Evolutionary conservation across 169 alveolate genomes (phyloP).

Genomic region (Plasmodium blacklocki): DNA sequence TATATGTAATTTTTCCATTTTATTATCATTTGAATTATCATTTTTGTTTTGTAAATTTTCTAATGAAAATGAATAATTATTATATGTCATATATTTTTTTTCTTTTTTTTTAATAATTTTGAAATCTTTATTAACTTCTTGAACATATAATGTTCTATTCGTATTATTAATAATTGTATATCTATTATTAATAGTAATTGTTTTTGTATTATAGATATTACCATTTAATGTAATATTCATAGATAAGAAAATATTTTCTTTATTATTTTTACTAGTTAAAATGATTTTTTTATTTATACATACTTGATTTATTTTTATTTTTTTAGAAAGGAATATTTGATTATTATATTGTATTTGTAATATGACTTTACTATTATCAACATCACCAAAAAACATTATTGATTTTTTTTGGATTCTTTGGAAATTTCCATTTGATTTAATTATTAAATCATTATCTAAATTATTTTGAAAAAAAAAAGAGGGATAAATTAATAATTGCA

Average conservation of each 20-base stretch:
- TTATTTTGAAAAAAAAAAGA: conserved; percentile 54
- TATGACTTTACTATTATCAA: conserved; percentile 25
- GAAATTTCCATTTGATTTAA: conserved; percentile 24
- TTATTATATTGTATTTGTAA: conserved; percentile 27
- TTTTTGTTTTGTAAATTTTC: neutral
- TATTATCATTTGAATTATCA: neutral
- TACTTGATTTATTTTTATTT: conserved; percentile 44
- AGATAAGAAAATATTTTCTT: conserved; percentile 46
- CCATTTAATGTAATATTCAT: conserved; percentile 55
- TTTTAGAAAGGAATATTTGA: conserved; percentile 21
- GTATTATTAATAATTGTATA: conserved; percentile 59
- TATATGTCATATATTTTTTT: conserved; percentile 3
- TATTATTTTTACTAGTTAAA: conserved; percentile 28
- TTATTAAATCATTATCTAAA: conserved; percentile 30
- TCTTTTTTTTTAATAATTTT: conserved; percentile 42
- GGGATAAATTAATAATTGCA: conserved; percentile 30
- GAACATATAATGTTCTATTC: conserved; percentile 21
- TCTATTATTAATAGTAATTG: conserved; percentile 38
- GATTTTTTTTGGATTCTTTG: conserved; percentile 29
- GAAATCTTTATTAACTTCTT: conserved; percentile 56
- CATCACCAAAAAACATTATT: conserved; percentile 39
- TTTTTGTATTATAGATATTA: conserved; percentile 37
- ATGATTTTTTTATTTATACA: conserved; percentile 60
- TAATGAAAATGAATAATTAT: conserved; percentile 27
- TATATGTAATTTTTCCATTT: conserved; percentile 3